Conservation (phyloP, 306 rosid species). For the Biancaea sappan region DNA sequence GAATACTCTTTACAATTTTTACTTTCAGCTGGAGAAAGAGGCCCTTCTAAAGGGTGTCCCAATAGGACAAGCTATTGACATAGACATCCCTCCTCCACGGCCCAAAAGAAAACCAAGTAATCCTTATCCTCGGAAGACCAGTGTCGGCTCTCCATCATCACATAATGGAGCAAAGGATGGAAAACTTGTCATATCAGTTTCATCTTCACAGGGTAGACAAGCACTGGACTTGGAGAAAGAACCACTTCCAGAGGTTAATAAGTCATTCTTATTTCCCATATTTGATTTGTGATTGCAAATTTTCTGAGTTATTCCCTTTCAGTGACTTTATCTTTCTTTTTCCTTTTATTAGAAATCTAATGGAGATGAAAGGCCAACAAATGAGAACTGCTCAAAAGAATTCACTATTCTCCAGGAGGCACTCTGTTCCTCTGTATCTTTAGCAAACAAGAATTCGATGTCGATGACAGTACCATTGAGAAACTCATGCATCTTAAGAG, state of each 20-base stretch:
- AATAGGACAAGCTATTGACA: conserved; percentile 69
- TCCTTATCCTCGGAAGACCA: conserved; percentile 91
- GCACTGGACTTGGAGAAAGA: conserved; percentile 73
- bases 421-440: conserved; percentile 60
- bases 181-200: conserved; percentile 54
- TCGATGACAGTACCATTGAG: conserved; percentile 41
- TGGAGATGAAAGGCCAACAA: conserved; percentile 55
- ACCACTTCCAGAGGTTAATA: conserved; percentile 66
- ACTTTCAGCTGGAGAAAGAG: conserved; percentile 87
- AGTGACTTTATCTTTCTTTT: conserved; percentile 20
- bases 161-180: conserved; percentile 68
- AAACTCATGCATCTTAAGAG: conserved; percentile 51
- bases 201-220: conserved; percentile 56
- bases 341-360: conserved; percentile 48
- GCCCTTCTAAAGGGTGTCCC: conserved; percentile 77
- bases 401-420: conserved; percentile 56
- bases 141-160: conserved; percentile 45
- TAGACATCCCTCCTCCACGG: conserved; percentile 96
- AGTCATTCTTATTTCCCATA: conserved; percentile 14
- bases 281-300: background rate
- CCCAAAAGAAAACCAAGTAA: conserved; percentile 90
- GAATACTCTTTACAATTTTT: conserved; percentile 35
- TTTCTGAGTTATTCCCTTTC: conserved; percentile 28
- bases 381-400: conserved; percentile 55
- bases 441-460: conserved; percentile 51